Evolutionary conservation across 805 yeast genomes (phyloP).

Genomic region (Starmerella riodocensis): DNA sequence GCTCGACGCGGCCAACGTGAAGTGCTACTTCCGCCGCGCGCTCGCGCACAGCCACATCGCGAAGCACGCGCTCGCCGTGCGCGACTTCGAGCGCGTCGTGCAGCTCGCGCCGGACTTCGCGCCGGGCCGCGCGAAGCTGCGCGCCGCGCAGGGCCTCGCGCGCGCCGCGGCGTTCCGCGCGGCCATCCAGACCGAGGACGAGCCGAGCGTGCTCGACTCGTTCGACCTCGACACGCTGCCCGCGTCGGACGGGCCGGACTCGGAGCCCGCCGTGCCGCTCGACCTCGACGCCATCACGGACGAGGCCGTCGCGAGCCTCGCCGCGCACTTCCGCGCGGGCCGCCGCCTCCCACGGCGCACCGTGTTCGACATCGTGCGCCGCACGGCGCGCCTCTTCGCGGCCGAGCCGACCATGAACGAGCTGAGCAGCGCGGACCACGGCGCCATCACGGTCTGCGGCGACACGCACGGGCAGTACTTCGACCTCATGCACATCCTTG

Average conservation of each 20-base stretch:
- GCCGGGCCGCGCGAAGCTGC: constrained; percentile 48
- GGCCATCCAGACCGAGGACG: constrained; percentile 70
- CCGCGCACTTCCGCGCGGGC: constrained; percentile 60
- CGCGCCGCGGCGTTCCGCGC: constrained; percentile 67
- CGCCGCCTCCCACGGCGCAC: constrained; percentile 66
- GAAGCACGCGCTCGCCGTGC: constrained; percentile 59
- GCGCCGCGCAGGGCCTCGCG: constrained; percentile 50
- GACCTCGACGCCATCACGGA: constrained; percentile 36
- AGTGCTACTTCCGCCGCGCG: constrained; percentile 81
- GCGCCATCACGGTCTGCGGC: constrained; percentile 75
- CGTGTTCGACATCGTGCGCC: constrained; percentile 67
- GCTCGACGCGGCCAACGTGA: constrained; percentile 51
- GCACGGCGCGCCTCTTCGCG: constrained; percentile 49
- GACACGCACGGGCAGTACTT: constrained; percentile 96
- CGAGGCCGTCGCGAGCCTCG: constrained; percentile 48
- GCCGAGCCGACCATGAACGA: constrained; percentile 69
- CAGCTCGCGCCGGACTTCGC: constrained; percentile 52
- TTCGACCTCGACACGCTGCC: constrained; percentile 26
- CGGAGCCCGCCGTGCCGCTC: constrained; percentile 30
- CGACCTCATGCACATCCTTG: constrained; percentile 72
- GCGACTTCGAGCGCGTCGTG: constrained; percentile 53
- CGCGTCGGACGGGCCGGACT: constrained; percentile 38
- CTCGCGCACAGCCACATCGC: constrained; percentile 64
- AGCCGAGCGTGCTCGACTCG: constrained; percentile 35
- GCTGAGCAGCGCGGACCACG: constrained; percentile 32